A percentile compares a stretch with the other conserved stretches of the same genome.
These are phyloP conservation scores for Diaporthe amygdali DNA, from an alignment of 2,329 filamentous ascomycete genomes.

Conservation along the genomic window DNA sequence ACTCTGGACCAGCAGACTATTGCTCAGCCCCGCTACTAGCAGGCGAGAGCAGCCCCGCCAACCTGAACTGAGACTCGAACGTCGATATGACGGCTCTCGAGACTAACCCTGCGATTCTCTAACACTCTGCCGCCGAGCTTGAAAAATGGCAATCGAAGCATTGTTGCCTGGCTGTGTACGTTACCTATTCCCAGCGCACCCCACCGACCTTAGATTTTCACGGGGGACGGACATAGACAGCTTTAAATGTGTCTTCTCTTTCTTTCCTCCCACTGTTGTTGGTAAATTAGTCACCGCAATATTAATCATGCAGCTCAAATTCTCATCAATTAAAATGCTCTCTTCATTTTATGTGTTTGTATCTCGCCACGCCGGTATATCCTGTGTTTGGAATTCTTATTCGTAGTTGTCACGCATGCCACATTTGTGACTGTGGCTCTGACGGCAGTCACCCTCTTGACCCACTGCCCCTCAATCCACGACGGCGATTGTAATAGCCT, in stretches of 20 bases:
- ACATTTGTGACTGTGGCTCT: slow-evolving; percentile 22
- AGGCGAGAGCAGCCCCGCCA: neutral
- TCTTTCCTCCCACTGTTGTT: neutral
- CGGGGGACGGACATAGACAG: neutral
- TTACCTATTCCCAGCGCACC: slow-evolving; percentile 17
- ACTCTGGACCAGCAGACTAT: slow-evolving; percentile 26
- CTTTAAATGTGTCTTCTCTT: neutral
- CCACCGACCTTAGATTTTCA: slow-evolving; percentile 12
- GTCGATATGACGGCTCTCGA: neutral
- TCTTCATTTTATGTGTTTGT: slow-evolving; percentile 6
- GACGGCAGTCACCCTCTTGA: slow-evolving; percentile 69
- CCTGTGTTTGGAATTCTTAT: neutral
- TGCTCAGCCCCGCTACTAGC: neutral
- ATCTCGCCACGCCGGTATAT: neutral
- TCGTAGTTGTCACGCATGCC: neutral
- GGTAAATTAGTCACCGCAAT: neutral
- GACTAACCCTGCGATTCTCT: neutral
- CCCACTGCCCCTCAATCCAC: slow-evolving; percentile 64
- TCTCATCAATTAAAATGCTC: neutral
- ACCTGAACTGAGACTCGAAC: neutral
- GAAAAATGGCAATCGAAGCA: neutral
- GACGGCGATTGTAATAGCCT: slow-evolving; percentile 27
- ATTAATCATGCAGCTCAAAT: neutral
- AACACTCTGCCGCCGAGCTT: neutral
- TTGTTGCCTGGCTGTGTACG: slow-evolving; percentile 24